A percentile compares a stretch with the other conserved stretches of the same genome.
Evolutionary conservation across 2,329 filamentous ascomycete species (phyloP).

Genomic region (Karstenula rhodostoma): DNA sequence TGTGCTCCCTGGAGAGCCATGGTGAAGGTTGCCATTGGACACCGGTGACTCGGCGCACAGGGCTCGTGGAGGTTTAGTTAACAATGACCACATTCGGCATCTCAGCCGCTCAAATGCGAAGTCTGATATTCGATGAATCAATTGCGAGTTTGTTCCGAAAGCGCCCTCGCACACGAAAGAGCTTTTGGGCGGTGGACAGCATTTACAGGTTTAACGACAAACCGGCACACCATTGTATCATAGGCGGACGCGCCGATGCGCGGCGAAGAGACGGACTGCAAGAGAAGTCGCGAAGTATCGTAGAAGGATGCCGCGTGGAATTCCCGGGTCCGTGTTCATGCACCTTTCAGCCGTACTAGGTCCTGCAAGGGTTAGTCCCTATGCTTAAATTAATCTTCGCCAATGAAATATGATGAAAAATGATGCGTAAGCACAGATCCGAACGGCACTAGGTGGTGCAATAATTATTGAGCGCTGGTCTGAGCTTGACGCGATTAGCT

Average conservation of each 20-base stretch:
- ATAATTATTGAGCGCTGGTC: too few species aligned
- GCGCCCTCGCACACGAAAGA: not conserved
- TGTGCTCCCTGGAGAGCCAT: slow-evolving; percentile 5
- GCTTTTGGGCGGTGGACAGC: slow-evolving; percentile 8
- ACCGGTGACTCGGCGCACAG: slow-evolving; percentile 11
- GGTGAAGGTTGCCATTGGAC: slow-evolving; percentile 5
- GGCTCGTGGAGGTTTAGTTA: slow-evolving; percentile 9
- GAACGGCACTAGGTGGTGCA: too few species aligned
- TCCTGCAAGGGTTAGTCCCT: not conserved
- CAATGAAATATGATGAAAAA: slow-evolving; percentile 5
- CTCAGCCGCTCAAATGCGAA: slow-evolving; percentile 4
- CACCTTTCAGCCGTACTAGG: slow-evolving; percentile 5
- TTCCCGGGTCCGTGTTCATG: not conserved
- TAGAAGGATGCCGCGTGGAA: slow-evolving; percentile 4
- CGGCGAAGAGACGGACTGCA: not conserved
- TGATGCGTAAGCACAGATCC: slow-evolving; percentile 12
- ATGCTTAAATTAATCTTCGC: slow-evolving; percentile 12
- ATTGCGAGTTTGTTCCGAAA: slow-evolving; percentile 1
- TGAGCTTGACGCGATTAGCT: too few species aligned
- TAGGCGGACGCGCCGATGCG: not conserved
- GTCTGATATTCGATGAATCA: slow-evolving; percentile 3
- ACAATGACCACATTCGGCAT: slow-evolving; percentile 13
- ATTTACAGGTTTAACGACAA: not conserved
- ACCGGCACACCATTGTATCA: slow-evolving; percentile 4
- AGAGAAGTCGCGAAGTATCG: not conserved